A percentile compares a stretch with the other conserved stretches of the same genome.
Conservation (phyloP, 306 rosid genomes). For the Benincasa hispida region DNA sequence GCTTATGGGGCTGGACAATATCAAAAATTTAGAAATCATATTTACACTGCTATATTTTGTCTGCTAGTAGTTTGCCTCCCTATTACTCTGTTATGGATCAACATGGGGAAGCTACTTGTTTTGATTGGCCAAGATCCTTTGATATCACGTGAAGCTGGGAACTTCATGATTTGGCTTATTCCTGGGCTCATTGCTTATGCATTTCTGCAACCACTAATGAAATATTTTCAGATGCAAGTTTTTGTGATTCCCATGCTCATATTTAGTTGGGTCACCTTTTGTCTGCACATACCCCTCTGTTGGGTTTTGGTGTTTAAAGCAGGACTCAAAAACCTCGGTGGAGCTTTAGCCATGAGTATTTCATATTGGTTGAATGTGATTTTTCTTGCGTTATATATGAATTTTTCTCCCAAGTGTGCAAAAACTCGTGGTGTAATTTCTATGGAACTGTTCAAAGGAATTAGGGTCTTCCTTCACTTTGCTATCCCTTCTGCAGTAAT, state of each 20-base stretch:
- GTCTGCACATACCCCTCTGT: conserved; percentile 42
- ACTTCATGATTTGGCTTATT: conserved; percentile 41
- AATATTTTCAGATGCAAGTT: conserved; percentile 64
- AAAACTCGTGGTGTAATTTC: conserved; percentile 15
- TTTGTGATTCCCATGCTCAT: conserved; percentile 44
- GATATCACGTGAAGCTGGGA: conserved; percentile 57
- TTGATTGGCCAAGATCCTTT: conserved; percentile 68
- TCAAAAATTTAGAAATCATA: conserved; percentile 19
- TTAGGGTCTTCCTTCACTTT: conserved; percentile 43
- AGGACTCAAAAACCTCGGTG: conserved; percentile 41
- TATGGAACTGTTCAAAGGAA: conserved; percentile 36
- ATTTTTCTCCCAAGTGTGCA: conserved; percentile 24
- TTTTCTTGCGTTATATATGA: conserved; percentile 43
- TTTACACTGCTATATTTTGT: conserved; percentile 28
- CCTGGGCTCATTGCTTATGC: conserved; percentile 70
- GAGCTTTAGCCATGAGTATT: conserved; percentile 54
- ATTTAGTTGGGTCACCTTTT: conserved; percentile 27
- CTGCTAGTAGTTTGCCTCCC: conserved; percentile 44
- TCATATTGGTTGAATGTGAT: conserved; percentile 58
- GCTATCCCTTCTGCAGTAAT: conserved; percentile 67
- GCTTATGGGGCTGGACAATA: conserved; percentile 36
- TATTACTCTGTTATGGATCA: conserved; percentile 41
- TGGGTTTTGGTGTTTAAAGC: conserved; percentile 63
- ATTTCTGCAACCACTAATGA: conserved; percentile 39
- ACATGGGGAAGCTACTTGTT: conserved; percentile 41